Conservation (phyloP, 106 monocot genomes). For the Platanthera guangdongensis region DNA sequence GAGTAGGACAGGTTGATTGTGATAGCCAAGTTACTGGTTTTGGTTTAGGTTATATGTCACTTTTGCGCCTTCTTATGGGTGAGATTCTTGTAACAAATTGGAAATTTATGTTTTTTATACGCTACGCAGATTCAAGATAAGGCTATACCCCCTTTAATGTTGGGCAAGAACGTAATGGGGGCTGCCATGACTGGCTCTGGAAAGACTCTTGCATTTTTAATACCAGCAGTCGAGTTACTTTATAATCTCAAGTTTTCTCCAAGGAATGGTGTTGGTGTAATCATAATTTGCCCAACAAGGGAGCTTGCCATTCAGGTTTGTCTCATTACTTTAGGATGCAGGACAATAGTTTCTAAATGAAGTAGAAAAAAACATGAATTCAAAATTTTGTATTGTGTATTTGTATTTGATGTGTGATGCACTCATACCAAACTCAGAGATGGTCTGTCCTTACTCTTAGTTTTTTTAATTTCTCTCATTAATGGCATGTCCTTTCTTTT, state of each 20-base stretch:
- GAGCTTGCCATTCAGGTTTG: constrained; percentile 90
- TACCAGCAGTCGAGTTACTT: constrained; percentile 80
- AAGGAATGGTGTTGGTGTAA: constrained; percentile 74
- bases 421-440: not conserved
- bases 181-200: constrained; percentile 89
- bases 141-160: constrained; percentile 66
- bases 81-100: not conserved
- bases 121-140: constrained; percentile 74
- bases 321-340: not conserved
- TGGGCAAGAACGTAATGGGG: constrained; percentile 85
- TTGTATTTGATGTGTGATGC: not conserved
- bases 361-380: not conserved
- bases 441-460: not conserved
- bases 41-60: not conserved
- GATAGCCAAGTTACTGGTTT: not conserved
- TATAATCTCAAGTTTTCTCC: constrained; percentile 37
- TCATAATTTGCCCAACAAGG: constrained; percentile 87
- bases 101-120: not conserved
- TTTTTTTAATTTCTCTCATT: not conserved
- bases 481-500: not conserved
- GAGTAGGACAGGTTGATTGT: not conserved
- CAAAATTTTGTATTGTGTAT: not conserved
- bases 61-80: not conserved
- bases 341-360: not conserved
- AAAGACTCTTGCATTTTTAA: constrained; percentile 88